phyloP scores from a whole-genome alignment of 2,329 filamentous ascomycete genomes.

The Colletotrichum euphorbiae region DNA sequence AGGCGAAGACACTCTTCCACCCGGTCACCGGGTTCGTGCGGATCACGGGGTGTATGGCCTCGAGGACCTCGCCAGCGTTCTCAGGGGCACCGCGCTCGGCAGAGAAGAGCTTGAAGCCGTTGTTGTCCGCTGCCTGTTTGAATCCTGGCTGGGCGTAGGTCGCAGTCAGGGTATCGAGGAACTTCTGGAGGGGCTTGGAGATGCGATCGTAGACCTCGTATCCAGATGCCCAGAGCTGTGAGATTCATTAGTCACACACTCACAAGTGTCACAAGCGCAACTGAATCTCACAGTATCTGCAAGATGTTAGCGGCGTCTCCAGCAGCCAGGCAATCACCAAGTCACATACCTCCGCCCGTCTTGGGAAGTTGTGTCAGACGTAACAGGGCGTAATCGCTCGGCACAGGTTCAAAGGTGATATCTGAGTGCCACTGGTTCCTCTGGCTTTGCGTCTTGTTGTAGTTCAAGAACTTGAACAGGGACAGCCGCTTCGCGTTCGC shows the following conservation, averaged over 20 bases:
- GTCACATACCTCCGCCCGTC: constrained; percentile 61
- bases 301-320: neutral
- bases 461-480: constrained; percentile 47
- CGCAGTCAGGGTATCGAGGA: constrained; percentile 69
- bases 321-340: fast-evolving
- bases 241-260: too few species aligned
- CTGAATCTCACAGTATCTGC: too few species aligned
- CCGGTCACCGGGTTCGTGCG: constrained; percentile 69
- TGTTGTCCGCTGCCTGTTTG: constrained; percentile 57
- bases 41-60: constrained; percentile 65
- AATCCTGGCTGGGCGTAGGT: constrained; percentile 65
- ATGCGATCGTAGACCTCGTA: constrained; percentile 73
- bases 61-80: constrained; percentile 61
- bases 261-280: too few species aligned
- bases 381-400: constrained; percentile 72
- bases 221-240: constrained; percentile 64
- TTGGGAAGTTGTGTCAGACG: constrained; percentile 64
- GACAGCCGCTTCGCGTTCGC: constrained; percentile 65
- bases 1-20: constrained; percentile 66
- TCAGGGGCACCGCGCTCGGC: constrained; percentile 61
- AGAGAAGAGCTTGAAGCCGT: constrained; percentile 59
- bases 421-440: constrained; percentile 70
- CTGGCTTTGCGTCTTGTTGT: constrained; percentile 58
- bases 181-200: constrained; percentile 65
- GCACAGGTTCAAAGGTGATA: constrained; percentile 73